phyloP scores from a whole-genome alignment of 169 alveolate species.

The Pseudocohnilembus persalinus region DNA sequence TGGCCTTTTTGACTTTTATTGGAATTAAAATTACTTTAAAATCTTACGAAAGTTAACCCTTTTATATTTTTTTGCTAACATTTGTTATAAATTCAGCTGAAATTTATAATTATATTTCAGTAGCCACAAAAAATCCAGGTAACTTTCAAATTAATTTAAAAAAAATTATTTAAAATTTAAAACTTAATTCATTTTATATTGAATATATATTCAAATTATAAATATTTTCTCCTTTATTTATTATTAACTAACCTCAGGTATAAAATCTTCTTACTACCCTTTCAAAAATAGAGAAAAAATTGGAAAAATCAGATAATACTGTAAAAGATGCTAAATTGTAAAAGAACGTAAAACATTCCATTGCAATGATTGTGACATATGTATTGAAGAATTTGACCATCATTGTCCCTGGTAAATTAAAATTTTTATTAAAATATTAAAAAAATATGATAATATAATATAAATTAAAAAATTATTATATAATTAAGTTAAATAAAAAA shows the following conservation, averaged over 20 bases:
- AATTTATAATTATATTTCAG: not conserved
- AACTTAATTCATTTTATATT: no score
- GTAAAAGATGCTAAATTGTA: slow-evolving; percentile 37
- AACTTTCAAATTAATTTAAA: no score
- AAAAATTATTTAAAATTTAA: no score
- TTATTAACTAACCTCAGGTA: no score
- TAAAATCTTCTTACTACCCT: not conserved
- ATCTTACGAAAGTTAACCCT: not conserved
- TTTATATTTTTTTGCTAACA: not conserved
- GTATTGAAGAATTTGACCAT: slow-evolving; percentile 83
- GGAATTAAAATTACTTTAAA: not conserved
- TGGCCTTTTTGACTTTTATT: not conserved
- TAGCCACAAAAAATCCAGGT: not conserved
- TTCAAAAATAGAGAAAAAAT: not conserved
- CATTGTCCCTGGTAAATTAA: slow-evolving; percentile 94
- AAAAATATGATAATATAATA: no score
- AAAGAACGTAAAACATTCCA: slow-evolving; percentile 63
- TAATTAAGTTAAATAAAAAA: no score
- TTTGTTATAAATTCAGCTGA: not conserved
- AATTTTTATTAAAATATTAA: no score
- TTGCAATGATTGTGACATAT: slow-evolving; percentile 76
- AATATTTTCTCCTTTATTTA: no score
- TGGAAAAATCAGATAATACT: not conserved
- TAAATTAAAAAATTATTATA: no score
- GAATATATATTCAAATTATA: no score